Evolutionary conservation across 1,139 yeast species (phyloP).

Genomic region (Pichia sp.): DNA sequence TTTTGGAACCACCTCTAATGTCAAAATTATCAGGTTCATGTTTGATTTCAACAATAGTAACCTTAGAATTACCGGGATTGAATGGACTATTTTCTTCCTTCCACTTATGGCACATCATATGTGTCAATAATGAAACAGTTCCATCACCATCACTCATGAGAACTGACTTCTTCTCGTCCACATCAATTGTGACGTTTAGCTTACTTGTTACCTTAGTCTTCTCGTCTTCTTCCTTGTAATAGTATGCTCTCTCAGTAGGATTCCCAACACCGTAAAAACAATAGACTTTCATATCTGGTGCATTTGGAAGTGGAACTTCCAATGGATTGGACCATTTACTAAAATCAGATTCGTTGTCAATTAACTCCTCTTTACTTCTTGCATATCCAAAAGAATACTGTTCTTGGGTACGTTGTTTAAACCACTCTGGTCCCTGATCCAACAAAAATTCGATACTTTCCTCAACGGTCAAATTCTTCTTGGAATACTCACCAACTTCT

Average conservation of each 20-base stretch:
- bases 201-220: constrained; percentile 34
- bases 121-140: constrained; percentile 81
- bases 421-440: constrained; percentile 69
- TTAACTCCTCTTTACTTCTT: constrained; percentile 46
- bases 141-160: constrained; percentile 92
- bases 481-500: constrained; percentile 32
- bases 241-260: constrained; percentile 89
- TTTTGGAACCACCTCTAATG: constrained; percentile 93
- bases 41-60: constrained; percentile 79
- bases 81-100: constrained; percentile 58
- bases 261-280: constrained; percentile 95
- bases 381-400: constrained; percentile 82
- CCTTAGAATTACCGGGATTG: constrained; percentile 71
- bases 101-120: constrained; percentile 79
- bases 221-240: constrained; percentile 53
- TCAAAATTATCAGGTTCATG: constrained; percentile 94
- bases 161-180: constrained; percentile 51
- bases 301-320: constrained; percentile 84
- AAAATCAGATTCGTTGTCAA: constrained; percentile 55
- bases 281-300: constrained; percentile 84
- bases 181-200: constrained; percentile 61
- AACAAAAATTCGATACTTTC: constrained; percentile 61
- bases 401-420: constrained; percentile 48
- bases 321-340: constrained; percentile 89
- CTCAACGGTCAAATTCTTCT: constrained; percentile 53